Evolutionary conservation across 2,329 filamentous ascomycete genomes (phyloP).

Genomic region (Cryoendolithus antarcticus): DNA sequence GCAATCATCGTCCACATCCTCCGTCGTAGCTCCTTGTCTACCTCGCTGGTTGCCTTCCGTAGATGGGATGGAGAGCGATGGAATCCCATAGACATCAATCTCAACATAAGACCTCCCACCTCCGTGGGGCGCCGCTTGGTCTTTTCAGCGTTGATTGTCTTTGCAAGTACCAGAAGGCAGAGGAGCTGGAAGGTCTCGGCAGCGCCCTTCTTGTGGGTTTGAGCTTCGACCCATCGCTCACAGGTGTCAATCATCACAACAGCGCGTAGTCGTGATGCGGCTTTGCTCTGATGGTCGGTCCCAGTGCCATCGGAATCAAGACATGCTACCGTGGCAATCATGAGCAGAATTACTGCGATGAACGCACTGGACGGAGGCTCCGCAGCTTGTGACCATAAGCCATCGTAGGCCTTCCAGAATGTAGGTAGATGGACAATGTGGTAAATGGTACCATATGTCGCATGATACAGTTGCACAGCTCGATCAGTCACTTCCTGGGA

Average conservation of each 20-base stretch:
- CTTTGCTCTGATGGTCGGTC: conserved; percentile 32
- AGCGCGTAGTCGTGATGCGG: conserved; percentile 28
- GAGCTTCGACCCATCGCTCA: conserved; percentile 30
- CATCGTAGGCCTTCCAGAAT: conserved; percentile 39
- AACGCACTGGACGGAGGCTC: conserved; percentile 23
- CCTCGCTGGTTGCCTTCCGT: conserved; percentile 26
- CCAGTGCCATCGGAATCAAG: conserved; percentile 17
- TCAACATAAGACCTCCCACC: conserved; percentile 38
- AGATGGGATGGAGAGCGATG: conserved; percentile 36
- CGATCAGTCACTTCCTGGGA: conserved; percentile 27
- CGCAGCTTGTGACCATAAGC: conserved; percentile 30
- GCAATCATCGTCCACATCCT: conserved; percentile 46
- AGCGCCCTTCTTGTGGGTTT: conserved; percentile 42
- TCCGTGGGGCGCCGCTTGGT: conserved; percentile 43
- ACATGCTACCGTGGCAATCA: conserved; percentile 28
- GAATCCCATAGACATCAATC: conserved; percentile 42
- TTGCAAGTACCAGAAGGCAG: conserved; percentile 39
- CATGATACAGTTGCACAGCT: conserved; percentile 36
- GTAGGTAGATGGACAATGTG: conserved; percentile 42
- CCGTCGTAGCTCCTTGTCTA: conserved; percentile 42
- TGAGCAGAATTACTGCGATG: conserved; percentile 28
- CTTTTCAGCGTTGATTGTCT: conserved; percentile 39
- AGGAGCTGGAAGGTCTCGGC: conserved; percentile 39
- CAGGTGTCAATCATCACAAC: conserved; percentile 26
- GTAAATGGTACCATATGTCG: conserved; percentile 38